phyloP scores from a whole-genome alignment of 129 eudicot species.

The Flaveria brownii region DNA sequence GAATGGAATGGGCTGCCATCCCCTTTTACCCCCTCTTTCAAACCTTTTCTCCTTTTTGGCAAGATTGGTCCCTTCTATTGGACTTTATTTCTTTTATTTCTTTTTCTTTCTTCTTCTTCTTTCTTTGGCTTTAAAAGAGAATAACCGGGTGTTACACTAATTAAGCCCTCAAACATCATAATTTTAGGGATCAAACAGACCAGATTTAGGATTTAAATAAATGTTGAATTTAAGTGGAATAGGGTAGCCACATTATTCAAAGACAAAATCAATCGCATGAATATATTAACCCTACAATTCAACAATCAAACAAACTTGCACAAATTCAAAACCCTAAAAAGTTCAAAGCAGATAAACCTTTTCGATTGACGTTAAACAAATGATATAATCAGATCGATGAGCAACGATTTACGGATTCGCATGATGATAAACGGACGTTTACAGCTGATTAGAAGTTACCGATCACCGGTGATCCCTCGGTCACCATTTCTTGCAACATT shows the following conservation, averaged over 20 bases:
- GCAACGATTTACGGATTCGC: slow-evolving; percentile 12
- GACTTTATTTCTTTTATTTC: too few species aligned
- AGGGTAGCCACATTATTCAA: not conserved
- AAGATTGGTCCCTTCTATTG: too few species aligned
- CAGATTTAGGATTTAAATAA: not conserved
- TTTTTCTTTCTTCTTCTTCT: too few species aligned
- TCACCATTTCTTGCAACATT: slow-evolving; percentile 54
- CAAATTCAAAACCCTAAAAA: slow-evolving; percentile 19
- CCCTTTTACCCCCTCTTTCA: too few species aligned
- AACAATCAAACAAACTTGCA: slow-evolving; percentile 3
- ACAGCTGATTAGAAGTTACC: slow-evolving; percentile 37
- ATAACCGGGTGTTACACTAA: too few species aligned
- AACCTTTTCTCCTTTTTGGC: too few species aligned
- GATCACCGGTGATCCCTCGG: slow-evolving; percentile 62
- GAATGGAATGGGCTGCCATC: too few species aligned
- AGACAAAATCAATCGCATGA: slow-evolving; percentile 6
- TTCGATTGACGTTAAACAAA: slow-evolving; percentile 1
- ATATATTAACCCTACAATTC: not conserved
- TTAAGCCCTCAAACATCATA: not conserved
- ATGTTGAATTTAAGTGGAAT: not conserved
- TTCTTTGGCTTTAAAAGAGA: too few species aligned
- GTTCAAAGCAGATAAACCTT: not conserved
- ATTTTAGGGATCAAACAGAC: not conserved
- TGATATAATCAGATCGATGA: not conserved
- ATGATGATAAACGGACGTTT: not conserved